Evolutionary conservation across 2,329 filamentous ascomycete genomes (phyloP).

Genomic region (Cadophora luteo-olivacea): DNA sequence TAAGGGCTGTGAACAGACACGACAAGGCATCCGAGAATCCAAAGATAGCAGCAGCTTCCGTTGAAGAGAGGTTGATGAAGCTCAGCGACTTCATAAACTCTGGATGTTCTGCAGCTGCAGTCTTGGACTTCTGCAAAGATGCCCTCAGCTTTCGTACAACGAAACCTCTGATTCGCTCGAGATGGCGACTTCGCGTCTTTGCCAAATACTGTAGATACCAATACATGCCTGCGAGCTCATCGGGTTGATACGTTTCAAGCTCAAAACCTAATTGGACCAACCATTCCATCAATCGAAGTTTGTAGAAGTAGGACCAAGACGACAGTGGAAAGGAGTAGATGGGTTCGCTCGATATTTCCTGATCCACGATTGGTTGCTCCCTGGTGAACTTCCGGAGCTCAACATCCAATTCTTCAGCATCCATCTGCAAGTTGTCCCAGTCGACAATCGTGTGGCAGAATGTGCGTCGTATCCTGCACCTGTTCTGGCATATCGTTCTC

Average conservation of each 20-base stretch:
- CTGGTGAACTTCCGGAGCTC: constrained; percentile 66
- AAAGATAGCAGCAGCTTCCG: constrained; percentile 69
- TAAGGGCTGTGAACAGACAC: constrained; percentile 61
- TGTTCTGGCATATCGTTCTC: constrained; percentile 85
- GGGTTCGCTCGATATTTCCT: constrained; percentile 55
- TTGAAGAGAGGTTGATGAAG: constrained; percentile 64
- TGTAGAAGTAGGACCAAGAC: constrained; percentile 90
- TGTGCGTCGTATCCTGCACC: constrained; percentile 87
- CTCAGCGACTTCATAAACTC: constrained; percentile 57
- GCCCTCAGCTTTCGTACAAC: constrained; percentile 47
- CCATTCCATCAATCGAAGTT: constrained; percentile 86
- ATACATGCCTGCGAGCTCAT: constrained; percentile 90
- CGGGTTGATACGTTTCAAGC: constrained; percentile 83
- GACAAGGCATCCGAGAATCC: constrained; percentile 57
- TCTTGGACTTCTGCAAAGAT: constrained; percentile 24
- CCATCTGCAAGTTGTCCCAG: constrained; percentile 83
- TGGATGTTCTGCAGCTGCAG: constrained; percentile 44
- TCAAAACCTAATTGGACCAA: constrained; percentile 94
- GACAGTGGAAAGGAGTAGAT: constrained; percentile 76
- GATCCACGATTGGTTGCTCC: constrained; percentile 64
- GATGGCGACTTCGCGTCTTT: constrained; percentile 65
- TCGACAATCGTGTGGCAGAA: constrained; percentile 83
- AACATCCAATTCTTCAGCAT: constrained; percentile 79
- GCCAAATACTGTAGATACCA: constrained; percentile 83
- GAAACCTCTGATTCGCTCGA: constrained; percentile 76